Evolutionary conservation across 1,284 basidiomycete species (phyloP), one percentile per base, ranked within the genome.

Genomic region (Coriolopsis trogii): DNA sequence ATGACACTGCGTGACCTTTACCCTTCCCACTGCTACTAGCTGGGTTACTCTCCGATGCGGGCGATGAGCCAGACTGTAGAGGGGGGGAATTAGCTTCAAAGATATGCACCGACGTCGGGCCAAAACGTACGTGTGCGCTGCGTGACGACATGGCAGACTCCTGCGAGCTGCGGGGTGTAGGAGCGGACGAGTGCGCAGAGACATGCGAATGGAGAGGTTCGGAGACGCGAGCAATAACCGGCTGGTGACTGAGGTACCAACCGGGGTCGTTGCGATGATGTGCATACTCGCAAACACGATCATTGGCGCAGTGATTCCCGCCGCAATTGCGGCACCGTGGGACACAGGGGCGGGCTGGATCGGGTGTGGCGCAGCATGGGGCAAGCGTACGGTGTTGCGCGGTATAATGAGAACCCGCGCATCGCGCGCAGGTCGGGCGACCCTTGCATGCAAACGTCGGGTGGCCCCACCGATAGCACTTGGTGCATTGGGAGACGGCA

Each of bases 71-170:
- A 20, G n/a, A 25, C 41, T 43, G 48, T 15, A n/a, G n/a, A n/a
- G 41, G 48, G 41, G 48, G 48, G 2, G 21, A 15, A 23, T 49
- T 21, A 49, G 48, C 36, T 15, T 33, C 16, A 23, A 43, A 49
- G 7, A 33, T 18, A 21, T 25, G 34, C 37, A 47, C 45, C 15
- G 28, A 16, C n/a, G 41, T n/a, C 2, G 30, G 42, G 28, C 34
- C 48, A 28, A 49, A 44, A 43, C 41, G 48, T 42, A 49, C 48
- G 33, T 20, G 48, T 10, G 38, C 21, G 16, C 30, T n/a, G n/a
- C 30, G 30, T 23, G 15, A 24, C 12, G 15, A 6, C 23, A 12
- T n/a, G 46, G 13, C 12, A 4, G 30, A 31, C 4, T 12, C 30
- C 9, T n/a, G 30, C 30, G 12, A 31, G 10, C 30, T n/a, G 30